Conservation (phyloP, 495 filamentous ascomycete genomes). For the Lepidopterella palustris region DNA sequence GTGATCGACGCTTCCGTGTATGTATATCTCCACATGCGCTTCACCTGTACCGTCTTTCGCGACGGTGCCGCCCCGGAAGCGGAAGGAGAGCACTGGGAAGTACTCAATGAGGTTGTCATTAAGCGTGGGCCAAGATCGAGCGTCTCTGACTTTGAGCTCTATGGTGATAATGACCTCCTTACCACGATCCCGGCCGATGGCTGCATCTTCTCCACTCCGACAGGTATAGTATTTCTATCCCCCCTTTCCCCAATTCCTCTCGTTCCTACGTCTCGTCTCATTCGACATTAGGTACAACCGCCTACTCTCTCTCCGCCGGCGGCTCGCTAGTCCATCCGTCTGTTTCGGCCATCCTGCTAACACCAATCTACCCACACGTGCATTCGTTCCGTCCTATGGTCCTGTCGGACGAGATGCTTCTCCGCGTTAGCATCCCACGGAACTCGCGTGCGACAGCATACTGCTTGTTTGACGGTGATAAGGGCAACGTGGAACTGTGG, state of each 20-base stretch:
- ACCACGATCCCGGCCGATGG: slow-evolving; percentile 95
- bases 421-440: slow-evolving; percentile 78
- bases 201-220: slow-evolving; percentile 94
- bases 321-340: slow-evolving; percentile 94
- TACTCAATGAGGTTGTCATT: slow-evolving; percentile 95
- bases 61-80: slow-evolving; percentile 14
- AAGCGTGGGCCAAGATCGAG: slow-evolving; percentile 93
- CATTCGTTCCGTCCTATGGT: slow-evolving; percentile 96
- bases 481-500: slow-evolving; percentile 82
- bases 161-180: slow-evolving; percentile 84
- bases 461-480: slow-evolving; percentile 94
- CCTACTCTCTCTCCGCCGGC: slow-evolving; percentile 92
- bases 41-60: slow-evolving; percentile 90
- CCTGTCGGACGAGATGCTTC: slow-evolving; percentile 87
- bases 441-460: slow-evolving; percentile 88
- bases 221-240: no score
- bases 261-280: no score
- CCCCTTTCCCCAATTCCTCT: no score
- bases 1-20: slow-evolving; percentile 89
- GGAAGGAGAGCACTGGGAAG: slow-evolving; percentile 75
- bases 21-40: slow-evolving; percentile 93
- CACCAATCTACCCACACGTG: slow-evolving; percentile 95
- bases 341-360: slow-evolving; percentile 93
- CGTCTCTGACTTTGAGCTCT: slow-evolving; percentile 90
- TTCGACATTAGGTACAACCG: no score